Evolutionary conservation across 2,329 filamentous ascomycete genomes (phyloP).

Genomic region (Calonectria montana): DNA sequence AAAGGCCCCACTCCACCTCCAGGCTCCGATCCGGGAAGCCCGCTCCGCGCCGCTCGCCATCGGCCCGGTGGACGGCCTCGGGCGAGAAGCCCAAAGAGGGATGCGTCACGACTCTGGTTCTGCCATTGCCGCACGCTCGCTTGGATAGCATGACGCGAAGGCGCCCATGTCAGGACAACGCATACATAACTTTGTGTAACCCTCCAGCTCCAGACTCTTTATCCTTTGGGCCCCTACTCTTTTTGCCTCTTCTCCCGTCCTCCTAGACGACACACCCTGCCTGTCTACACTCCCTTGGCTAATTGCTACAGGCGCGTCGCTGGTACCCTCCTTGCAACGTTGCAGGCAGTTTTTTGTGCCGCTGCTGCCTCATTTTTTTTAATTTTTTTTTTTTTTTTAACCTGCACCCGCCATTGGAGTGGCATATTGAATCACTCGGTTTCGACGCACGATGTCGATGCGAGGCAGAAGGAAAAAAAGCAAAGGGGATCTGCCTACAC

Average conservation of each 20-base stretch:
- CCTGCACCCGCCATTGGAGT: neutral
- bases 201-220: neutral
- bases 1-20: slow-evolving; percentile 4
- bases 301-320: neutral
- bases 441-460: no score
- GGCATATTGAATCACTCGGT: neutral
- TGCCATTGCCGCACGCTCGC: neutral
- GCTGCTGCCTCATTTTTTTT: neutral
- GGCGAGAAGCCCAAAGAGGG: slow-evolving; percentile 4
- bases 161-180: neutral
- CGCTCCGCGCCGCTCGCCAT: slow-evolving; percentile 17
- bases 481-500: no score
- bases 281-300: neutral
- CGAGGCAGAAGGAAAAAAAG: no score
- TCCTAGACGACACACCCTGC: neutral
- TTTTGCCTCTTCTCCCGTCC: slow-evolving; percentile 38
- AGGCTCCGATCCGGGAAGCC: slow-evolving; percentile 23
- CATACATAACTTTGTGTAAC: neutral
- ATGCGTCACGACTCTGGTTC: slow-evolving; percentile 16
- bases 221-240: slow-evolving; percentile 42
- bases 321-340: neutral
- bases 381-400: neutral
- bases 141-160: neutral
- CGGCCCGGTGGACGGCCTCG: slow-evolving; percentile 13
- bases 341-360: neutral